These are phyloP conservation scores for Leishmania guyanensis DNA, from an alignment of 208 protist genomes.

Conservation along the genomic window DNA sequence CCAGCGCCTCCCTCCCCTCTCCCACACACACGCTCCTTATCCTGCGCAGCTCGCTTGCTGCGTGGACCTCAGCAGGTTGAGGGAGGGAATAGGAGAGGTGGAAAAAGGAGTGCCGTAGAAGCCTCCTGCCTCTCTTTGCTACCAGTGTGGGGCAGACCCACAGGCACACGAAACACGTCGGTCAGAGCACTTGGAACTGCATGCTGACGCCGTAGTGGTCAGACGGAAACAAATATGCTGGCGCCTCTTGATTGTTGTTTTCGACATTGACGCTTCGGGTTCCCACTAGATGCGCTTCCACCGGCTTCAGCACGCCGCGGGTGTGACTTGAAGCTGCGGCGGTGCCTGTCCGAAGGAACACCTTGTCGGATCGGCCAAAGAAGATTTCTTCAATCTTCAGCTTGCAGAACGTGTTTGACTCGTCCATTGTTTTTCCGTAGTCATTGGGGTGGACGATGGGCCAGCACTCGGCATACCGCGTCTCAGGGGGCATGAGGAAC, in stretches of 20 bases:
- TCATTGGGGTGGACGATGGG: conserved; percentile 65
- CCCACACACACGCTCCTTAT: neutral
- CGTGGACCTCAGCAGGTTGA: neutral
- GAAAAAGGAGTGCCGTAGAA: neutral
- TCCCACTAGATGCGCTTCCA: conserved; percentile 81
- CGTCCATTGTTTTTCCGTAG: conserved; percentile 90
- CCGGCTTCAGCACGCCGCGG: conserved; percentile 41
- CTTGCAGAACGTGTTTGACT: conserved; percentile 91
- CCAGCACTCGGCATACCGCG: conserved; percentile 84
- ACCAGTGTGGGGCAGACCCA: neutral
- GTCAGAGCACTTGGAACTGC: conserved; percentile 41
- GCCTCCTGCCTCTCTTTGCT: neutral
- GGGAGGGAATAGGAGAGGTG: no score
- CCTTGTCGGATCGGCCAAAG: conserved; percentile 89
- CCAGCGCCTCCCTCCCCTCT: no score
- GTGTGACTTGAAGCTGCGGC: neutral
- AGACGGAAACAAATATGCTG: conserved; percentile 87
- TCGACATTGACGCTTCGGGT: conserved; percentile 86
- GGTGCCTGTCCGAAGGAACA: conserved; percentile 68
- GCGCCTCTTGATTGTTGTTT: conserved; percentile 71
- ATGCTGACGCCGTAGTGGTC: conserved; percentile 91
- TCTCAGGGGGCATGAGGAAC: conserved; percentile 80
- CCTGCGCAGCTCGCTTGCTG: neutral
- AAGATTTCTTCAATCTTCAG: conserved; percentile 92
- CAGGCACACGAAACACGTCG: neutral